phyloP scores from a whole-genome alignment of 148 eudicot genomes.

The Fagopyrum tataricum region DNA sequence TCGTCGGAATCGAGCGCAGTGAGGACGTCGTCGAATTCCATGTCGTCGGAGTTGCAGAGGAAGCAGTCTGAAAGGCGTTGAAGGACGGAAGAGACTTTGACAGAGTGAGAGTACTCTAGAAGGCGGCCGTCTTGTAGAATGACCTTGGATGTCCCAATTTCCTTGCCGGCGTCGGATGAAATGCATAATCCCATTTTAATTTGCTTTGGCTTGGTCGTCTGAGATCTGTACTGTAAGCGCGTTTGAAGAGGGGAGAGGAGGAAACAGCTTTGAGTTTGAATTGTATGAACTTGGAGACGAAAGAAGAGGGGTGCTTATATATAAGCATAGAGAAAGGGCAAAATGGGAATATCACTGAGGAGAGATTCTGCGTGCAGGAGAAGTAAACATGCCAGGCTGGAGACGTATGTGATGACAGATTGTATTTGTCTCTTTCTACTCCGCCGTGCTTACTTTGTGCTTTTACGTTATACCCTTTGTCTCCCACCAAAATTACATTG shows the following conservation, averaged over 20 bases:
- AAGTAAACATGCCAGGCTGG: not conserved
- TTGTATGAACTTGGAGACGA: not conserved
- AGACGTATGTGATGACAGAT: not conserved
- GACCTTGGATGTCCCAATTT: constrained; percentile 40
- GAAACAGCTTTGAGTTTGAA: not conserved
- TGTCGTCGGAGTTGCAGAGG: constrained; percentile 77
- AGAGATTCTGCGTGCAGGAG: not conserved
- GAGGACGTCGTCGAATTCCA: constrained; percentile 70
- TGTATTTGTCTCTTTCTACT: not conserved
- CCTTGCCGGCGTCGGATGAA: constrained; percentile 41
- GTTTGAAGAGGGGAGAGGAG: not conserved
- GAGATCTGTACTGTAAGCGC: not conserved
- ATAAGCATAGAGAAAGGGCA: constrained; percentile 1
- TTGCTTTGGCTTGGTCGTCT: not conserved
- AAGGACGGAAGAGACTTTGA: constrained; percentile 41
- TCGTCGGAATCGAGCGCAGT: constrained; percentile 45
- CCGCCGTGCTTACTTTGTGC: not conserved
- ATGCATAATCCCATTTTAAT: constrained; percentile 48
- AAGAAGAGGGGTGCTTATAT: constrained; percentile 8
- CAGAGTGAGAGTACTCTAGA: constrained; percentile 48
- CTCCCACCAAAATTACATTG: not conserved
- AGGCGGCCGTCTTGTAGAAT: constrained; percentile 45
- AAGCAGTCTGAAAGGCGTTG: constrained; percentile 34
- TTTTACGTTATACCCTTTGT: not conserved
- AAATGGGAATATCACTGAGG: not conserved